These are phyloP conservation scores for Exophiala dermatitidis DNA, from an alignment of 2,329 filamentous ascomycete species.

Conservation along the genomic window DNA sequence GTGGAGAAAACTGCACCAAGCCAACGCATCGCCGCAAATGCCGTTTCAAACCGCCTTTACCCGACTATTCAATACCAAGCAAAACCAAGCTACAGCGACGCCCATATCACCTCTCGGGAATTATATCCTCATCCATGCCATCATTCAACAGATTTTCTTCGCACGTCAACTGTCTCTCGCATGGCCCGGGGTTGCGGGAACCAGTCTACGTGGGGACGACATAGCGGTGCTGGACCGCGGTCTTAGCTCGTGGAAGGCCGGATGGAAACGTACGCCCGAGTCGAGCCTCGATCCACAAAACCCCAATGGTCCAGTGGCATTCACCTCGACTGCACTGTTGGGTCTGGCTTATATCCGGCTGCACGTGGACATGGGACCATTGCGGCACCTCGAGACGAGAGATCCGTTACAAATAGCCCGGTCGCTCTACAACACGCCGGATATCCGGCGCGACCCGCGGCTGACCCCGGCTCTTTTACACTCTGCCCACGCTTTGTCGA, in stretches of 20 bases:
- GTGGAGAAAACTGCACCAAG: conserved; percentile 39
- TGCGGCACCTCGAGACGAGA: conserved; percentile 42
- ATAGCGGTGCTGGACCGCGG: conserved; percentile 41
- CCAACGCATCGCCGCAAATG: conserved; percentile 21
- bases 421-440: conserved; percentile 39
- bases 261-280: conserved; percentile 48
- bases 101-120: conserved; percentile 46
- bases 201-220: conserved; percentile 40
- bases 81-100: conserved; percentile 30
- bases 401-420: conserved; percentile 42
- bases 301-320: conserved; percentile 47
- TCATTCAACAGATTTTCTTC: conserved; percentile 50
- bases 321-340: conserved; percentile 45
- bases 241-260: conserved; percentile 45
- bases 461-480: conserved; percentile 47
- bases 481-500: conserved; percentile 49
- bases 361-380: conserved; percentile 43
- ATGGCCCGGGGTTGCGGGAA: conserved; percentile 38
- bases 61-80: conserved; percentile 36
- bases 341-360: conserved; percentile 44
- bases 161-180: conserved; percentile 44
- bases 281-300: conserved; percentile 49
- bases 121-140: conserved; percentile 48
- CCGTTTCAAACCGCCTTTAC: conserved; percentile 42
- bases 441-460: conserved; percentile 39